These are phyloP conservation scores for Diversispora epigaea DNA, from an alignment of 192 early-diverging fungal species.

Conservation along the genomic window DNA sequence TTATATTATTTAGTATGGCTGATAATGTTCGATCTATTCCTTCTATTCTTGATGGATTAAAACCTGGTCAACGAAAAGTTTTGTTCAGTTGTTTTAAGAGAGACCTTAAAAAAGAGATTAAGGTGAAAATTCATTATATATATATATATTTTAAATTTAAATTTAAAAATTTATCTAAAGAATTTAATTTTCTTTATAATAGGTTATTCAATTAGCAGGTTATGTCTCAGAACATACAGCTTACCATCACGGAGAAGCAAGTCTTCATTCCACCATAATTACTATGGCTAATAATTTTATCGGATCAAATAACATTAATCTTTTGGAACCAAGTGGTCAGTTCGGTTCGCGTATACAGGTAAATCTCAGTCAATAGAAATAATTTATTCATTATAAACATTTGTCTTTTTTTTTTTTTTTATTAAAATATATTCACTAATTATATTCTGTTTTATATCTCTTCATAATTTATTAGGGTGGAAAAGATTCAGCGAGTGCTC, in stretches of 20 bases:
- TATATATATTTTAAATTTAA: no score
- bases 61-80: conserved; percentile 96
- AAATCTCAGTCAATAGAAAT: conserved; percentile 19
- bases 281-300: conserved; percentile 93
- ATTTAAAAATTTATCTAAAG: no score
- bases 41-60: conserved; percentile 90
- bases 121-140: conserved; percentile 3
- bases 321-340: conserved; percentile 82
- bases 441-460: conserved; percentile 1
- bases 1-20: conserved; percentile 92
- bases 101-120: conserved; percentile 67
- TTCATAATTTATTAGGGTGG: conserved; percentile 58
- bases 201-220: conserved; percentile 80
- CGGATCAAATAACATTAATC: conserved; percentile 90
- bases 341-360: conserved; percentile 84
- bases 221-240: conserved; percentile 86
- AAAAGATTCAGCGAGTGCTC: conserved; percentile 92
- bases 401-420: not conserved
- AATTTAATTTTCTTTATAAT: no score
- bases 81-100: conserved; percentile 83
- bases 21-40: conserved; percentile 96
- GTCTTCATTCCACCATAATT: conserved; percentile 83
- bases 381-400: no score
- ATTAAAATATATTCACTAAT: not conserved
- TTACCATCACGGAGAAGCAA: conserved; percentile 95